Base-by-base conservation (phyloP, 257 asterid species). In the Echites panduratus region DNA sequence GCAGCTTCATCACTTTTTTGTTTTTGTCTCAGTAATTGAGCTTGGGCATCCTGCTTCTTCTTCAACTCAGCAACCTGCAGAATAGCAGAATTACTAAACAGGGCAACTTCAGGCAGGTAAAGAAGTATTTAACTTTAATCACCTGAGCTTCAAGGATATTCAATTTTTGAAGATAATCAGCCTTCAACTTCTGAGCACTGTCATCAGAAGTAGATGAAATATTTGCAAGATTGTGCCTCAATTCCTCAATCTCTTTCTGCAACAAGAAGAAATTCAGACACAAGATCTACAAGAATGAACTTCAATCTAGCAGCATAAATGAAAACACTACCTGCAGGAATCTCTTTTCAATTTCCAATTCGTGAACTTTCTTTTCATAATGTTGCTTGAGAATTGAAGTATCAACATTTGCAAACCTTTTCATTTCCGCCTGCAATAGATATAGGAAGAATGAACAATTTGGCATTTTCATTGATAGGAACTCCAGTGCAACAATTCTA, bases 1-100 rank as follows among this genome's bases (percentile, higher is more conserved):
- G 98, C 97, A 78, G 98, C 96, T 76, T 95, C 99, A 22, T 95
- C 99, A 50, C 98, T 95, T 81, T 90, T 92, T 75, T 90, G 99
- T 81, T 95, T 95, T 77, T 95, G 99, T 82, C 98, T 79, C 80
- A 95, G 82, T 68, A 95, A 76, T 79, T 95, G 99, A 78, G 96
- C 96, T 82, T 95, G 99, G 72, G 99, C 92, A 84, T 95, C 99
- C 74, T 95, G 99, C 80, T 95, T 95, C 72, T 95, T 95, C 89
- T 95, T 95, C 84, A 95, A 76, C 80, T 83, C 94, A 62, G 90
- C 86, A 70, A 95, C 99, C 99, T 95, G 81, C 64, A 79, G 74
- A 79, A 47, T 76, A 66, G 57, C 66, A 67, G 68, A 70, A 52
- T 73, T 61, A 81, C 67, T 56, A 80, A 62, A 66, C 22, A 68